phyloP scores from a whole-genome alignment of 108 stramenopile species.

The Discostella stelligeroides region DNA sequence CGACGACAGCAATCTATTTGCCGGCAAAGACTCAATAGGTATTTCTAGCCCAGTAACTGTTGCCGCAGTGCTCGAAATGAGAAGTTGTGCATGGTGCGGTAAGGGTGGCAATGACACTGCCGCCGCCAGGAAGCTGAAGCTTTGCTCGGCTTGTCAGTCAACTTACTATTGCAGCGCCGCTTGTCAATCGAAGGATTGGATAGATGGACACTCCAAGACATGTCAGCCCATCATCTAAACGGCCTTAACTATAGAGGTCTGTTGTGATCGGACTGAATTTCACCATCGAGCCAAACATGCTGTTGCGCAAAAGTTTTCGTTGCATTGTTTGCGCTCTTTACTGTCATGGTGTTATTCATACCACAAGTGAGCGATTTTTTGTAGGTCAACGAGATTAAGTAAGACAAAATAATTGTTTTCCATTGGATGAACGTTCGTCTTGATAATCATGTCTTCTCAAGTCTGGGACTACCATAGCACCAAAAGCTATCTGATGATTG shows the following conservation, averaged over 20 bases:
- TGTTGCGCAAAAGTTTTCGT: too few relatives aligned
- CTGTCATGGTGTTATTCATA: too few relatives aligned
- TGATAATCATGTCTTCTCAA: too few relatives aligned
- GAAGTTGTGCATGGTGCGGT: neutral
- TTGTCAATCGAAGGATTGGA: constrained; percentile 1
- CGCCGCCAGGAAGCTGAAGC: neutral
- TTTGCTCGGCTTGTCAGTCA: neutral
- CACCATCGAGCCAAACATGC: too few relatives aligned
- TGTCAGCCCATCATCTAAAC: neutral
- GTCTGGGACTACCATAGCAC: too few relatives aligned
- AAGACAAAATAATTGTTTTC: too few relatives aligned
- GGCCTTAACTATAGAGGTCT: neutral
- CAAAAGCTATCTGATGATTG: too few relatives aligned
- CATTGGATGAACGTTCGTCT: too few relatives aligned
- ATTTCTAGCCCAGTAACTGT: neutral
- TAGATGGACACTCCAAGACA: neutral
- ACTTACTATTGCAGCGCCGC: neutral
- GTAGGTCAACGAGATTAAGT: too few relatives aligned
- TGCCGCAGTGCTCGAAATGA: neutral
- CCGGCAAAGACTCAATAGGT: neutral
- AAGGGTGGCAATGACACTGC: neutral
- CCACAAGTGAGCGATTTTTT: too few relatives aligned
- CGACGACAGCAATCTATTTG: neutral
- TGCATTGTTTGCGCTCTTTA: too few relatives aligned
- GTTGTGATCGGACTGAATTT: neutral